Percentiles rank a stretch among this genome's conserved stretches.
phyloP scores from a whole-genome alignment of 2,329 filamentous ascomycete species.

The Fonsecaea pugnacius region DNA sequence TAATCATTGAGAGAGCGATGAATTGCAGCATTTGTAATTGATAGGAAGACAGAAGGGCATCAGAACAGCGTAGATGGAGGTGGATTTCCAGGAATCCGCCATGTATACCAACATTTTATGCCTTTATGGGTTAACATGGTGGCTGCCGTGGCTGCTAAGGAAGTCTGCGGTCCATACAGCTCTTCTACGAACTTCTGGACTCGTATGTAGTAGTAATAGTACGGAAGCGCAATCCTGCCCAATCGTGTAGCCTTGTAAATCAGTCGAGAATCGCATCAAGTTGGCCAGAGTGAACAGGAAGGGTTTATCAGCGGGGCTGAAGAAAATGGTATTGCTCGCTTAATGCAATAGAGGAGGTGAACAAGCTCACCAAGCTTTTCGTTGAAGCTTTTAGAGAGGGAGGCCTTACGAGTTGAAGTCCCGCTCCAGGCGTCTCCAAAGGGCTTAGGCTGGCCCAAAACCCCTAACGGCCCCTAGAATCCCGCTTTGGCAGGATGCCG shows the following conservation, averaged over 20 bases:
- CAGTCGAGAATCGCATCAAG: neutral
- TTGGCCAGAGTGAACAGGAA: neutral
- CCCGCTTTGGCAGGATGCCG: neutral
- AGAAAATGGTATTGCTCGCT: neutral
- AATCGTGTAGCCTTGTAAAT: neutral
- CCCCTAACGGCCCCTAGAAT: neutral
- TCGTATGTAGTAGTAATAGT: neutral
- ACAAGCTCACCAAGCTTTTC: conserved; percentile 10
- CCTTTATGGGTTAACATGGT: neutral
- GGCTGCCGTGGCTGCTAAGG: no score
- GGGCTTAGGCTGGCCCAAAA: neutral
- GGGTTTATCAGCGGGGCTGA: neutral
- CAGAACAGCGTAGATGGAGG: neutral
- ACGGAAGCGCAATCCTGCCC: neutral
- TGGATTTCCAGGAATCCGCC: neutral
- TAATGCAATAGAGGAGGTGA: neutral
- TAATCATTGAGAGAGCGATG: neutral
- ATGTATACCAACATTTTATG: neutral
- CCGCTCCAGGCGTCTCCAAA: neutral
- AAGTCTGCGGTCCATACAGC: neutral
- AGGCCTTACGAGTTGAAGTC: neutral
- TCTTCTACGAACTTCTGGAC: neutral
- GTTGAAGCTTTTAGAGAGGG: neutral
- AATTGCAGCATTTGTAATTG: conserved; percentile 3
- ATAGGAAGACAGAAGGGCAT: neutral